These are phyloP conservation scores for Phellinidium pouzarii DNA, from an alignment of 1,284 basidiomycete genomes.

Conservation along the genomic window DNA sequence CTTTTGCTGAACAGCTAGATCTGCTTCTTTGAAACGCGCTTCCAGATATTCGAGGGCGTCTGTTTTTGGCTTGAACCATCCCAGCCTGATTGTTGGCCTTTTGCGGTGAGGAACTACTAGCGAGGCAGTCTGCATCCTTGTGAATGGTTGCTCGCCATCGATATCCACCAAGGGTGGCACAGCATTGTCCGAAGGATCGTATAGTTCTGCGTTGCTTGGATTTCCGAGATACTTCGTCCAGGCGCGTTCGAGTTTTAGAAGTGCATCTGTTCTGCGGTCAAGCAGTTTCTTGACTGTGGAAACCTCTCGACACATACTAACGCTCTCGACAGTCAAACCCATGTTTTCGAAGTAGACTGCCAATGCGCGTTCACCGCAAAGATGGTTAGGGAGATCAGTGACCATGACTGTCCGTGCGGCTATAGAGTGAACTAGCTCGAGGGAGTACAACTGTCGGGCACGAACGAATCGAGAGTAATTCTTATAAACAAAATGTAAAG, in stretches of 20 bases:
- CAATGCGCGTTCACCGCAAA: conserved; percentile 78
- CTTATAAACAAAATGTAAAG: conserved; percentile 80
- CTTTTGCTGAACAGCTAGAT: conserved; percentile 71
- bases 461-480: conserved; percentile 89
- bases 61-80: conserved; percentile 64
- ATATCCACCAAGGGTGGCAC: conserved; percentile 45
- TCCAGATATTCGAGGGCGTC: conserved; percentile 87
- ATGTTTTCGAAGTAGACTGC: conserved; percentile 93
- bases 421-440: conserved; percentile 91
- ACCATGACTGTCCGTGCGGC: conserved; percentile 91
- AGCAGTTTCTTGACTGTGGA: conserved; percentile 67
- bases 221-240: conserved; percentile 94
- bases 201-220: conserved; percentile 72
- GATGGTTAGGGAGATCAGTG: conserved; percentile 73
- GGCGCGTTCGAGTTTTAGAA: conserved; percentile 72
- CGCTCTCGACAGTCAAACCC: conserved; percentile 77
- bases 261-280: conserved; percentile 69
- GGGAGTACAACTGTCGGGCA: conserved; percentile 87
- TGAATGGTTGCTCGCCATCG: conserved; percentile 28
- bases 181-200: conserved; percentile 57
- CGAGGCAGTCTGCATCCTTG: conserved; percentile 41
- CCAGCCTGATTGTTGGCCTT: conserved; percentile 62
- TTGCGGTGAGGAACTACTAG: conserved; percentile 69
- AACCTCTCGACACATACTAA: conserved; percentile 84
- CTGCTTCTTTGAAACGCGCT: conserved; percentile 66